These are phyloP conservation scores for Litchi chinensis DNA, from an alignment of 345 rosid species.

Conservation along the genomic window DNA sequence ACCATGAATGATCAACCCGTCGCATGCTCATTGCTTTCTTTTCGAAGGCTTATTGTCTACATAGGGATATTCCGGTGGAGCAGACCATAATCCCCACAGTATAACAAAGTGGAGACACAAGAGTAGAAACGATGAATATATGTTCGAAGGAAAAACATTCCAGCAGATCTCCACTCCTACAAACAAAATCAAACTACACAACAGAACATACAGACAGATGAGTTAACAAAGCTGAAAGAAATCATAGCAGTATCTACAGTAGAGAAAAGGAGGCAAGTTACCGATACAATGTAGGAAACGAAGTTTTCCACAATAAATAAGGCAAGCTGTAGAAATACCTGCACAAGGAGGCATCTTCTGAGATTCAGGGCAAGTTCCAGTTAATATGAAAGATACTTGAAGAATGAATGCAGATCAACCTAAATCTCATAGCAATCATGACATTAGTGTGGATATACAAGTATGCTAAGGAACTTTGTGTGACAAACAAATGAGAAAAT, in stretches of 20 bases:
- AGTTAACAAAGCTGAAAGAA: background rate
- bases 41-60: slow-evolving; percentile 12
- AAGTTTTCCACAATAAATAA: slow-evolving; percentile 75
- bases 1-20: background rate
- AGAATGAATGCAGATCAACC: background rate
- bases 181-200: slow-evolving; percentile 62
- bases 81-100: slow-evolving; percentile 74
- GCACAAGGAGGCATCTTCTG: slow-evolving; percentile 18
- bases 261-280: slow-evolving; percentile 23
- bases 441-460: background rate
- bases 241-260: background rate
- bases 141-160: slow-evolving; percentile 85
- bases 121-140: slow-evolving; percentile 67
- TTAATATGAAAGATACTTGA: background rate
- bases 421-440: background rate
- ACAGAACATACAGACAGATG: background rate
- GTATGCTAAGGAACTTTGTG: background rate
- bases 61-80: slow-evolving; percentile 59
- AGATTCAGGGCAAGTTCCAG: background rate
- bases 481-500: background rate
- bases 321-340: slow-evolving; percentile 95
- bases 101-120: slow-evolving; percentile 58
- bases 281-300: slow-evolving; percentile 74
- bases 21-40: slow-evolving; percentile 29
- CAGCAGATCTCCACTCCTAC: slow-evolving; percentile 81